A percentile compares a stretch with the other conserved stretches of the same genome.
phyloP scores from a whole-genome alignment of 2,329 filamentous ascomycete species.

The Emergomyces africanus region DNA sequence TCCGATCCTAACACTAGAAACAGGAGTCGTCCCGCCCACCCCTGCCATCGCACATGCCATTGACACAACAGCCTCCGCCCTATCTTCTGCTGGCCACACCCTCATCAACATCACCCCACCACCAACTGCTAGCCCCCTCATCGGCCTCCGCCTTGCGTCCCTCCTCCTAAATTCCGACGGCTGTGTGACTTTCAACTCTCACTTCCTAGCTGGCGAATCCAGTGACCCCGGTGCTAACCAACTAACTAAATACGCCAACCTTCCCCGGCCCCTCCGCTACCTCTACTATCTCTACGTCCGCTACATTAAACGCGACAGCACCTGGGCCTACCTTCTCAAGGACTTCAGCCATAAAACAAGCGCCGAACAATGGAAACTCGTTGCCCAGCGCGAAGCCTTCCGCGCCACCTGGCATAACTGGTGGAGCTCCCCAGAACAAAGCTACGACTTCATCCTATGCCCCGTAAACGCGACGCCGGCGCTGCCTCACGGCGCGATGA shows the following conservation, averaged over 20 bases:
- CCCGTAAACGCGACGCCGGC: conserved; percentile 87
- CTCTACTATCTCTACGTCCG: conserved; percentile 85
- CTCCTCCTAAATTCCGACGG: conserved; percentile 77
- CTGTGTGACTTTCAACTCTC: conserved; percentile 63
- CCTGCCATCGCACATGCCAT: conserved; percentile 73
- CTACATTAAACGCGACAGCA: conserved; percentile 59
- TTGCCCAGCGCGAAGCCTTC: conserved; percentile 63
- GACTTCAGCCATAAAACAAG: conserved; percentile 63
- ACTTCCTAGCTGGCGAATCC: conserved; percentile 64
- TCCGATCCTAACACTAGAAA: background rate
- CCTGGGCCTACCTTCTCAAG: conserved; percentile 67
- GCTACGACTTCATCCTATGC: conserved; percentile 69
- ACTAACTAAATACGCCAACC: conserved; percentile 58
- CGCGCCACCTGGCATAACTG: conserved; percentile 69
- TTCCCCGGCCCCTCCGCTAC: conserved; percentile 64
- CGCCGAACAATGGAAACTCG: conserved; percentile 71
- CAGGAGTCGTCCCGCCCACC: conserved; percentile 66
- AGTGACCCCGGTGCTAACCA: conserved; percentile 66
- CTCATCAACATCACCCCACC: conserved; percentile 55
- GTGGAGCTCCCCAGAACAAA: conserved; percentile 57
- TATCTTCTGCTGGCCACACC: conserved; percentile 61
- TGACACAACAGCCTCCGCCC: conserved; percentile 54
- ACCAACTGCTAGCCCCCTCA: conserved; percentile 60
- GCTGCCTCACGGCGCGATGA: conserved; percentile 76
- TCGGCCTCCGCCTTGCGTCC: conserved; percentile 62